Evolutionary conservation across 495 filamentous ascomycete species (phyloP), one percentile per base, ranked within the genome.

Genomic region (Gamarada debralockiae): DNA sequence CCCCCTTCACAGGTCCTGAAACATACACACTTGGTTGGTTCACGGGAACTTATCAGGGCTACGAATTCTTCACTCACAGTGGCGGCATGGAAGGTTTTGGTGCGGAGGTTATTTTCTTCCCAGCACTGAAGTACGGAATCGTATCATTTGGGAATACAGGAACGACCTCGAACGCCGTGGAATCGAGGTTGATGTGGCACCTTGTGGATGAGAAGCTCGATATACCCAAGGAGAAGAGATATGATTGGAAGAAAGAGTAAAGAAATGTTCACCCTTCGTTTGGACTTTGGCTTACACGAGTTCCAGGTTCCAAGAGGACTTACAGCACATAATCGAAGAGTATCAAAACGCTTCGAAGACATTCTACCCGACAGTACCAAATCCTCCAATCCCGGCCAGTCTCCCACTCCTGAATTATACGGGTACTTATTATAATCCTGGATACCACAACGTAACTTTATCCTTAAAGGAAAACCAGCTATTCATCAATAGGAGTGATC

Each of bases 41-140:
- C 6, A 45, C 21, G 3, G 42, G 42, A 2, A 8, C 23, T n/a
- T 45, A 45, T 45, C 42, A 25, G 9, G 23, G 23, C 7, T 8
- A 45, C 9, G 15, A 17, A 14, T 45, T 45, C 17, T 45, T 12
- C 15, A 20, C 21, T 13, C 77, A 81, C 42, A 39, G 52, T 14
- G 77, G 77, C 3, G 70, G 70, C 9, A 68, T 77, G 67, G 57
- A 66, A 14, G 76, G 73, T 0, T 76, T 71, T 48, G 70, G 66
- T 1, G 63, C 72, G 0, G 53, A 70, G 36, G 64, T 81, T 2
- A 67, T 66, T 13, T 76, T 75, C 52, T 49, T 82, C 18, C 77
- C 77, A 0, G 64, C 64, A 5, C 55, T 67, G 22, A 50, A 68
- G 6, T 82, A 66, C 40, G 77, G 74, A 0, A 65, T 78, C 10